phyloP scores from a whole-genome alignment of 75 land plant species.

The Selaginella moellendorffii region DNA sequence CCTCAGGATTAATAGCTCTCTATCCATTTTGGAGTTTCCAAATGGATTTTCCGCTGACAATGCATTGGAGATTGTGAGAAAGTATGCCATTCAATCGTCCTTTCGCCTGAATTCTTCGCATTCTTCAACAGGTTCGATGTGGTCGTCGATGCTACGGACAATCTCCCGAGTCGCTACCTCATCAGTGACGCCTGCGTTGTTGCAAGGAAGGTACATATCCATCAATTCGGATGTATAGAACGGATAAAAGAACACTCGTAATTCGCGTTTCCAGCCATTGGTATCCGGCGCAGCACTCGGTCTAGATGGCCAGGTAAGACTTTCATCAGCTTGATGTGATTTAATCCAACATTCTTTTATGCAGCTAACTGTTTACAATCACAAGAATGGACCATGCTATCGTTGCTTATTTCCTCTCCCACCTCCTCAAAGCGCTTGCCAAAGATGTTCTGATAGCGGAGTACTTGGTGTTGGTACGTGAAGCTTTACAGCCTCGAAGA shows the following conservation, averaged over 20 bases:
- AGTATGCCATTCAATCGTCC: constrained; percentile 38
- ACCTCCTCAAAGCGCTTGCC: constrained; percentile 86
- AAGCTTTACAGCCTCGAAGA: background rate
- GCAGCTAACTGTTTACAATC: constrained; percentile 81
- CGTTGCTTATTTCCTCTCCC: constrained; percentile 90
- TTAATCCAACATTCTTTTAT: background rate
- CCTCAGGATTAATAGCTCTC: constrained; percentile 64
- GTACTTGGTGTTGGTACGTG: constrained; percentile 87
- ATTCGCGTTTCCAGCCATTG: constrained; percentile 52
- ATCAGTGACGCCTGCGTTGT: constrained; percentile 90
- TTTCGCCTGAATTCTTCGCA: background rate
- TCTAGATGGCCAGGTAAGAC: constrained; percentile 79
- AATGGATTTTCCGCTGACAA: constrained; percentile 44
- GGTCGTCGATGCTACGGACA: constrained; percentile 96
- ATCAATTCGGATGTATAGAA: background rate
- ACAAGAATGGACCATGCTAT: constrained; percentile 85
- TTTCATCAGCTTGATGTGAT: background rate
- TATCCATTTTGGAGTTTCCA: constrained; percentile 43
- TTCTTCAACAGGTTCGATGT: constrained; percentile 30
- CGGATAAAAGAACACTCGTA: background rate
- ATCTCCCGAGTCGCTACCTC: constrained; percentile 81
- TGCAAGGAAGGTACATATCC: constrained; percentile 46
- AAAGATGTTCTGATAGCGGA: constrained; percentile 94
- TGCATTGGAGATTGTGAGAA: constrained; percentile 68
- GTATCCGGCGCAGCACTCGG: constrained; percentile 98